Percentiles rank a stretch among this genome's conserved stretches.
Conservation (phyloP, 306 rosid genomes). For the Quercus berberidifolia region DNA sequence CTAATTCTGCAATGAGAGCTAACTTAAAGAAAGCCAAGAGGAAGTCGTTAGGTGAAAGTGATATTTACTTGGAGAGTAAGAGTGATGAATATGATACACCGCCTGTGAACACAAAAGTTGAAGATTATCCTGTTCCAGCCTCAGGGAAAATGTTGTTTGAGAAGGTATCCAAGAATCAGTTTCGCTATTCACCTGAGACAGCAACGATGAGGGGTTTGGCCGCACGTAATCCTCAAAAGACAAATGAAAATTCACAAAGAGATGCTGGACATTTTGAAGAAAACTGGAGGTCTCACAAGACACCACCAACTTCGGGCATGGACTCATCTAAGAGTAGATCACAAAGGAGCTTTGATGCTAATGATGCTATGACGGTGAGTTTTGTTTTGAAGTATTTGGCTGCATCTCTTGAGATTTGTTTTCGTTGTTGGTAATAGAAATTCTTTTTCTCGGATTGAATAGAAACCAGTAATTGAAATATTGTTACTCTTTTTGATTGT, state of each 20-base stretch:
- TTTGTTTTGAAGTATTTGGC: background rate
- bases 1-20: conserved; percentile 97
- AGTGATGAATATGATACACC: conserved; percentile 75
- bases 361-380: conserved; percentile 62
- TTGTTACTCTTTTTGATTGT: background rate
- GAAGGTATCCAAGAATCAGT: conserved; percentile 62
- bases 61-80: conserved; percentile 58
- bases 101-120: conserved; percentile 30
- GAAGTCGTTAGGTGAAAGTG: conserved; percentile 60
- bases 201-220: conserved; percentile 36
- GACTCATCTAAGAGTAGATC: conserved; percentile 54
- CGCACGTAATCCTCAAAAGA: conserved; percentile 18
- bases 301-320: conserved; percentile 43
- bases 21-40: conserved; percentile 85
- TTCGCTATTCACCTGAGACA: conserved; percentile 52
- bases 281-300: conserved; percentile 50
- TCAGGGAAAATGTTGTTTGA: conserved; percentile 51
- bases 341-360: conserved; percentile 62
- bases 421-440: background rate
- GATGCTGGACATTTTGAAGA: conserved; percentile 52
- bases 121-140: conserved; percentile 24
- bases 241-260: conserved; percentile 37
- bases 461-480: background rate
- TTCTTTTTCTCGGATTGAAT: background rate
- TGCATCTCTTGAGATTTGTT: conserved; percentile 2